Evolutionary conservation across 768 basidiomycete genomes (phyloP), one percentile per base, ranked within the genome.

Genomic region (Suillus alpinus): DNA sequence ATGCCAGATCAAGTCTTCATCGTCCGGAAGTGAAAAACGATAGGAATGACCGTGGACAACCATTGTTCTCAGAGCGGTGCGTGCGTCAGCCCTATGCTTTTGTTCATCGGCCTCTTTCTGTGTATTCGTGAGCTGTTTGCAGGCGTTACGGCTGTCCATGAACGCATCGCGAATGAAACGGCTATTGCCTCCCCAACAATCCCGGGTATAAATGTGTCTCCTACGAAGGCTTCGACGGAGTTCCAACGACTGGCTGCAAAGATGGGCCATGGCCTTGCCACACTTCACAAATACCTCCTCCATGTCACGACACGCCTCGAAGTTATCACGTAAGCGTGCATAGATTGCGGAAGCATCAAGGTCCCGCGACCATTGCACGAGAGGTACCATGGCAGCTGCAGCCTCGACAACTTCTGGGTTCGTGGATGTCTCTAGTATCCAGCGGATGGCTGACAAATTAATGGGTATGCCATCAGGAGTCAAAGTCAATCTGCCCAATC

Each of bases 361-460:
- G 31, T 3, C 32, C 9, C 16, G 18, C 12, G 56, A 57, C 63
- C 63, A 64, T 34, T 36, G 56, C 18, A 64, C 16, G 7, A 59
- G 57, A 36, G 62, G 53, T 16, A 65, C 56, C 32, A 65, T 41
- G 2, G 36, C n/a, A 31, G 58, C 57, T 4, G 61, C 60, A 16
- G 53, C 39, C 23, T 46, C 13, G 32, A 31, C 10, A 41, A 59
- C 32, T 41, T 53, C 62, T 18, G 58, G 63, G 61, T 68, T 58
- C 6, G 55, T 66, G 8, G 64, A 68, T 3, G 58, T 68, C 39
- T 63, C 61, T 20, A 68, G 58, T 13, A 68, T 41, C 67, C 67
- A 68, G 41, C 50, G 40, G 16, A 68, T 59, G 4, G 63, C 50
- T 4, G 43, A 50, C 3, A 36, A 40, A 36, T 60, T 58, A 18